Evolutionary conservation across 1,139 yeast species (phyloP).

Genomic region (Protomyces gravidus): DNA sequence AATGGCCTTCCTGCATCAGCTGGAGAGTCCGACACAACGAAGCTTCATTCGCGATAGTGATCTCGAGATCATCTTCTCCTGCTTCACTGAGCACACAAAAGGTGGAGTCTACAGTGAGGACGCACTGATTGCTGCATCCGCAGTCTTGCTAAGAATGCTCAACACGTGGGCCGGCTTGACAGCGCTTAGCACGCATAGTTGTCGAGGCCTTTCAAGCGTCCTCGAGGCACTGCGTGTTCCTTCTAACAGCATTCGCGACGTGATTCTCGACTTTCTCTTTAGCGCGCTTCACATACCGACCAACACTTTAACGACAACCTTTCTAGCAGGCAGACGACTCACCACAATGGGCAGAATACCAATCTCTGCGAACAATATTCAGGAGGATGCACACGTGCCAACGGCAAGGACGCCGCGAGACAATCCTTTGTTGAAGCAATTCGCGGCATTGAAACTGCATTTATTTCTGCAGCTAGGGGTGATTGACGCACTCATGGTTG

Average conservation of each 20-base stretch:
- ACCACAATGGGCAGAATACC: conserved; percentile 33
- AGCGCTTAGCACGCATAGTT: conserved; percentile 57
- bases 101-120: conserved; percentile 50
- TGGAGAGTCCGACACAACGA: conserved; percentile 60
- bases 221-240: conserved; percentile 62
- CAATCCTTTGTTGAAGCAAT: conserved; percentile 47
- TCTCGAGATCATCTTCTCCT: conserved; percentile 58
- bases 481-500: conserved; percentile 46
- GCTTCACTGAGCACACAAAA: conserved; percentile 54
- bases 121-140: conserved; percentile 59
- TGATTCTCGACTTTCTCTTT: conserved; percentile 54
- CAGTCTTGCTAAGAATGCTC: conserved; percentile 56
- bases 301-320: conserved; percentile 55
- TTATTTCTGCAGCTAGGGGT: conserved; percentile 57
- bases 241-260: conserved; percentile 49
- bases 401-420: not conserved
- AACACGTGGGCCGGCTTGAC: conserved; percentile 76
- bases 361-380: conserved; percentile 1
- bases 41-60: conserved; percentile 61
- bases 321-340: conserved; percentile 41
- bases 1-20: conserved; percentile 53
- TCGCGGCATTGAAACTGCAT: conserved; percentile 55
- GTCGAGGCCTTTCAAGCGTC: conserved; percentile 55
- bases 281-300: conserved; percentile 62
- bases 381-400: conserved; percentile 1